A percentile compares a stretch with the other conserved stretches of the same genome.
Evolutionary conservation across 768 basidiomycete genomes (phyloP).

Genomic region (Phylloporus sp.): DNA sequence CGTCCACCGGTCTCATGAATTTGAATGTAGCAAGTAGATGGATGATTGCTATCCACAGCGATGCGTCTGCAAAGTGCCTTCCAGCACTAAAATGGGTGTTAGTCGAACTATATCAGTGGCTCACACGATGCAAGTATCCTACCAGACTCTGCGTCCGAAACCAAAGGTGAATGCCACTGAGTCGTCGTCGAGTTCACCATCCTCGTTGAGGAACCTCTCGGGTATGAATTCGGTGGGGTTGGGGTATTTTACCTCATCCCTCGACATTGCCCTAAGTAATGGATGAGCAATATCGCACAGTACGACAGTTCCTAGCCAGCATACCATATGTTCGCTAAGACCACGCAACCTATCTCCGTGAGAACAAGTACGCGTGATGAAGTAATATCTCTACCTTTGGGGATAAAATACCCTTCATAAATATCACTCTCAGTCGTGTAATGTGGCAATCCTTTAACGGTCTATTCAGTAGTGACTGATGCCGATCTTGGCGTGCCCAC

Average conservation of each 20-base stretch:
- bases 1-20: conserved; percentile 28
- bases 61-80: conserved; percentile 29
- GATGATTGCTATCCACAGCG: conserved; percentile 30
- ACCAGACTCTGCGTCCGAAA: conserved; percentile 30
- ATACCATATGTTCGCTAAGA: conserved; percentile 30
- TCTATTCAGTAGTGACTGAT: not conserved
- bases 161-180: conserved; percentile 23
- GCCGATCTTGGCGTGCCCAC: not conserved
- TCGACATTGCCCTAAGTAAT: conserved; percentile 27
- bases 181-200: conserved; percentile 26
- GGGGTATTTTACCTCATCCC: conserved; percentile 24
- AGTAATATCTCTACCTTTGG: conserved; percentile 19
- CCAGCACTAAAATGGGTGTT: conserved; percentile 19
- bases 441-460: conserved; percentile 25
- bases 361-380: conserved; percentile 3
- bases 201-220: conserved; percentile 24
- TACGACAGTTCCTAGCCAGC: not conserved
- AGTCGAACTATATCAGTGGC: conserved; percentile 1
- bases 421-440: conserved; percentile 24
- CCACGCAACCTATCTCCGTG: conserved; percentile 24
- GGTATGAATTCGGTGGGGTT: conserved; percentile 26
- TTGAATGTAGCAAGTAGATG: conserved; percentile 29
- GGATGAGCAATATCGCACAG: conserved; percentile 4
- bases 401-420: conserved; percentile 24
- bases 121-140: not conserved